These are phyloP conservation scores for Fragaria ananassa DNA, from an alignment of 306 rosid genomes.

Conservation along the genomic window DNA sequence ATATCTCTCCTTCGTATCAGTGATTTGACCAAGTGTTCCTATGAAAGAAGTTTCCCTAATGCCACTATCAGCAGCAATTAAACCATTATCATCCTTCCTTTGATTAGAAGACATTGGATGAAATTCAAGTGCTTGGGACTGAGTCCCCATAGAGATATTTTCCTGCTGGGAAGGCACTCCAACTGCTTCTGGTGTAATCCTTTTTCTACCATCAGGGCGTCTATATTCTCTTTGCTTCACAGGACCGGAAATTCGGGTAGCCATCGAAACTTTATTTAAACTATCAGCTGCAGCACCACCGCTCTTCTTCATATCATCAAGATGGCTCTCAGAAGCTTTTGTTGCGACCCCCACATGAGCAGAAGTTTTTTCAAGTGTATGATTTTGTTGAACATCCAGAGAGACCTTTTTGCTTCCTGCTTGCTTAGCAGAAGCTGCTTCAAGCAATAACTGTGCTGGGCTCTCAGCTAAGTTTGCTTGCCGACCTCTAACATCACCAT, in stretches of 20 bases:
- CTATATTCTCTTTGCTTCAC: conserved; percentile 98
- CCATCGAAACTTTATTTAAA: conserved; percentile 47
- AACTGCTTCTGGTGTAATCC: conserved; percentile 98
- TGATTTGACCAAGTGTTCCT: conserved; percentile 46
- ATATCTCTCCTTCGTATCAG: conserved; percentile 64
- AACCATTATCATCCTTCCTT: conserved; percentile 48
- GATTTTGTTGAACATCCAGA: conserved; percentile 57
- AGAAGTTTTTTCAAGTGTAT: conserved; percentile 46
- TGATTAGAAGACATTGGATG: conserved; percentile 53
- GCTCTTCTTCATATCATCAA: conserved; percentile 54
- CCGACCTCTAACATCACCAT: conserved; percentile 86
- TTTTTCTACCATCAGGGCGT: conserved; percentile 93
- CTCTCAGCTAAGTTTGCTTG: conserved; percentile 89
- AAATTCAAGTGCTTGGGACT: conserved; percentile 58
- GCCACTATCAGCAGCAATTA: conserved; percentile 43
- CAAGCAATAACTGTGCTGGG: conserved; percentile 92
- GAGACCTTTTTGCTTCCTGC: conserved; percentile 59
- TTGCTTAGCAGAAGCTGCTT: conserved; percentile 84
- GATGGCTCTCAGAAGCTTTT: conserved; percentile 58
- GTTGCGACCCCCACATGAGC: conserved; percentile 36
- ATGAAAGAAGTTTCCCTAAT: conserved; percentile 49
- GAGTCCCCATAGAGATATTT: conserved; percentile 53
- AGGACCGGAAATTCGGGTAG: conserved; percentile 70
- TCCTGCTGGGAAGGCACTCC: conserved; percentile 78
- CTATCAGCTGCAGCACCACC: conserved; percentile 52